Conservation (phyloP, 805 yeast species). For the Sugiyamaella mastotermitis region DNA sequence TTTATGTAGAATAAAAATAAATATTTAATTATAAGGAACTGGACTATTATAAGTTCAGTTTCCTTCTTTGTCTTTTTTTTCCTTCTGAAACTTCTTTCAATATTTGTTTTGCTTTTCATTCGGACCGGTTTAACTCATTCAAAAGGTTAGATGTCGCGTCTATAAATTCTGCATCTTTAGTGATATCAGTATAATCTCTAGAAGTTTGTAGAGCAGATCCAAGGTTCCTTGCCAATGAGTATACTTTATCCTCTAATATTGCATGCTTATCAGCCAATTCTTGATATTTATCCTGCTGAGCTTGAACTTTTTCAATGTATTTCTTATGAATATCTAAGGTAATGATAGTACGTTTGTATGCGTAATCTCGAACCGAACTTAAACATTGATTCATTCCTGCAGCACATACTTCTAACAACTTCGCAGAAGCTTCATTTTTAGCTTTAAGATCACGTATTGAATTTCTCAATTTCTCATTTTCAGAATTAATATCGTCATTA, state of each 20-base stretch:
- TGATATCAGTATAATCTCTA: no score
- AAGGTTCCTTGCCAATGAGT: conserved; percentile 13
- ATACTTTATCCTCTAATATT: conserved; percentile 16
- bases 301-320: conserved; percentile 15
- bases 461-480: conserved; percentile 13
- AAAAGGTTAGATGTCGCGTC: no score
- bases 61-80: neutral
- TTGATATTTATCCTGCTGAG: conserved; percentile 16
- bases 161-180: no score
- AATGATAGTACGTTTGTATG: conserved; percentile 15
- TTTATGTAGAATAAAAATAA: conserved; percentile 26
- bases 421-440: conserved; percentile 11
- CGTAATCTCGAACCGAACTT: conserved; percentile 14
- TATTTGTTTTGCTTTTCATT: no score
- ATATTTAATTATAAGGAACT: conserved; percentile 25
- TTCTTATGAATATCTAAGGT: conserved; percentile 17
- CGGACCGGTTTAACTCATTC: no score
- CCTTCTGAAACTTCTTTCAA: no score
- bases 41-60: neutral
- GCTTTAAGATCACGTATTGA: conserved; percentile 11
- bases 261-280: conserved; percentile 16
- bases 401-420: conserved; percentile 15
- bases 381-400: conserved; percentile 18
- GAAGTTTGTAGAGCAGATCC: conserved; percentile 10
- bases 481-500: neutral